Evolutionary conservation across 2,329 filamentous ascomycete species (phyloP).

Genomic region (Orbilia quercus): DNA sequence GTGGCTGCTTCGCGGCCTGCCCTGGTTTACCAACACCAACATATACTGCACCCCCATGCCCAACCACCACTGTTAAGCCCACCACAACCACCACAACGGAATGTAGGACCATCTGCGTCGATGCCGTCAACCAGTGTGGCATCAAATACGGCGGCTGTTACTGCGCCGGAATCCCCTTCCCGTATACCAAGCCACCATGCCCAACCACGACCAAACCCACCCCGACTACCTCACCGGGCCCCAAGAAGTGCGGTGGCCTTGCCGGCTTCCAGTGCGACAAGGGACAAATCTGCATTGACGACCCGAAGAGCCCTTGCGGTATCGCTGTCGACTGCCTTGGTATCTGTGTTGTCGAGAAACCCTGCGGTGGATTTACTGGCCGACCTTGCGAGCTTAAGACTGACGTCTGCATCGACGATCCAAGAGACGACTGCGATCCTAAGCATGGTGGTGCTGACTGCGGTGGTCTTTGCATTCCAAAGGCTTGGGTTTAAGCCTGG

Average conservation of each 20-base stretch:
- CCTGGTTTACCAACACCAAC: slow-evolving; percentile 9
- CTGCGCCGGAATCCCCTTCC: slow-evolving; percentile 22
- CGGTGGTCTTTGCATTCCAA: slow-evolving; percentile 63
- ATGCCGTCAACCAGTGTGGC: slow-evolving; percentile 58
- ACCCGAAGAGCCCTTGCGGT: slow-evolving; percentile 49
- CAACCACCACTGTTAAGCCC: slow-evolving; percentile 18
- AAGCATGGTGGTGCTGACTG: slow-evolving; percentile 64
- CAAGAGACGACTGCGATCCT: slow-evolving; percentile 64
- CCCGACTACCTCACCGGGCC: slow-evolving; percentile 21
- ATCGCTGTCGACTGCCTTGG: slow-evolving; percentile 53
- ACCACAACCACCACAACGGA: slow-evolving; percentile 43
- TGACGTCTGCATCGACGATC: slow-evolving; percentile 65
- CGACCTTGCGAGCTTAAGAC: slow-evolving; percentile 61
- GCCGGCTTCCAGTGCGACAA: slow-evolving; percentile 35
- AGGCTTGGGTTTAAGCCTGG: slow-evolving; percentile 11
- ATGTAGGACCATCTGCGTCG: slow-evolving; percentile 54
- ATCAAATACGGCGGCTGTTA: slow-evolving; percentile 58
- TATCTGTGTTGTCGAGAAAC: slow-evolving; percentile 40
- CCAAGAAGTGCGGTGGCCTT: slow-evolving; percentile 42
- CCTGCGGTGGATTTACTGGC: slow-evolving; percentile 64
- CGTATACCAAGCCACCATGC: slow-evolving; percentile 52
- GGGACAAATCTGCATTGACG: slow-evolving; percentile 47
- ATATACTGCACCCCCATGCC: slow-evolving; percentile 38
- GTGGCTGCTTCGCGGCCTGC: slow-evolving; percentile 47
- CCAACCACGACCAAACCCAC: slow-evolving; percentile 21